These are phyloP conservation scores for Pseudotsuga menziesii DNA, from an alignment of 75 land plant genomes.

Conservation along the genomic window DNA sequence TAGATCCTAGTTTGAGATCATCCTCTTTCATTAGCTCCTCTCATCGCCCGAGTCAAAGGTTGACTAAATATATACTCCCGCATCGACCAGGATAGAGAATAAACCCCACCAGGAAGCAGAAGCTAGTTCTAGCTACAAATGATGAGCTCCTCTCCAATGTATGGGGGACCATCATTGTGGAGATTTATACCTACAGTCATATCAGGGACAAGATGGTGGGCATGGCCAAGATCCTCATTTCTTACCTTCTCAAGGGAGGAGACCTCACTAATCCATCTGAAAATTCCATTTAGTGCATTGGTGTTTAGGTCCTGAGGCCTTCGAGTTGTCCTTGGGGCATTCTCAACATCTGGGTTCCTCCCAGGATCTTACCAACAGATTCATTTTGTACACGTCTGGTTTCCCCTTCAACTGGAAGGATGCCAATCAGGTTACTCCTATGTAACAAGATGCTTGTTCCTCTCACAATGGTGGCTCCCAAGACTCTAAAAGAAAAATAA, in stretches of 20 bases:
- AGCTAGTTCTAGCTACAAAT: constrained; percentile 14
- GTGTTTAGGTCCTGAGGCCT: constrained; percentile 28
- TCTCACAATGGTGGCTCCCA: neutral
- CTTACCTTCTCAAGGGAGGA: constrained; percentile 19
- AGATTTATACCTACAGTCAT: constrained; percentile 21
- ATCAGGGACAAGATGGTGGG: constrained; percentile 19
- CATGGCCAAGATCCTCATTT: constrained; percentile 21
- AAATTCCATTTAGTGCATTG: constrained; percentile 28
- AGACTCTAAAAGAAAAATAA: too few species aligned
- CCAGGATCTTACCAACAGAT: constrained; percentile 28
- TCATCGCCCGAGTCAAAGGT: too few species aligned
- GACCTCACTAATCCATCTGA: constrained; percentile 15
- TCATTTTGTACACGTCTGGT: constrained; percentile 17
- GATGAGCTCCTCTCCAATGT: neutral
- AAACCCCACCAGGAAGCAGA: constrained; percentile 37
- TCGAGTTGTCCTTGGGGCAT: constrained; percentile 34
- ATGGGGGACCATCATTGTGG: constrained; percentile 19
- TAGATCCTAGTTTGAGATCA: too few species aligned
- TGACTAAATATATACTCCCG: too few species aligned
- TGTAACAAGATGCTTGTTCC: neutral
- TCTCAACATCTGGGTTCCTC: constrained; percentile 35
- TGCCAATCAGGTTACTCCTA: too few species aligned
- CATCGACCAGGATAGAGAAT: constrained; percentile 20
- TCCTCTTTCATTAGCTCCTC: too few species aligned
- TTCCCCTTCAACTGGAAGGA: constrained; percentile 9